Evolutionary conservation across 208 protist species (phyloP), one percentile per base, ranked within the genome.

Genomic region (Trichomonas gallinae): DNA sequence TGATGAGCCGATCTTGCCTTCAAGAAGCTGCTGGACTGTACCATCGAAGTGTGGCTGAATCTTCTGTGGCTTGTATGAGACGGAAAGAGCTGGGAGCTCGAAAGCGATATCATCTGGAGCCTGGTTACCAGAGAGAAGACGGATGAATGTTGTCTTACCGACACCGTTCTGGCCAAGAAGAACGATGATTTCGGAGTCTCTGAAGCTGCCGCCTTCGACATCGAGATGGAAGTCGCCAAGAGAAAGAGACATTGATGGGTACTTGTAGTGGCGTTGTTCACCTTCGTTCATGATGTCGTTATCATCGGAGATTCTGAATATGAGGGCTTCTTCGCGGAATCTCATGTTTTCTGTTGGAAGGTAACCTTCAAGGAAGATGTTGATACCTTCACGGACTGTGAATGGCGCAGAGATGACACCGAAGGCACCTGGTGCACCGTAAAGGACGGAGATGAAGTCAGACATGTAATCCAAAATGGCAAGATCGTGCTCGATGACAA

Each of bases 41-140:
- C 96, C 97, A 13, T 98, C 96, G 97, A 99, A 99, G 98, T 99
- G 99, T 63, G 99, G 99, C 40, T 98, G 97, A 97, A 99, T 99
- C 97, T 99, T 99, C 98, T 99, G 99, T 85, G 99, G 99, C 97
- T 99, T 99, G 98, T 99, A 99, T 96, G 98, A 99, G 96, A 99
- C 98, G 96, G 98, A 98, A 40, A 99, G 97, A 97, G 99, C 97
- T 26, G 99, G 99, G 34, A 99, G 96, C 13, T 96, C 51, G 49
- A 58, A 46, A n/a, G 97, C 96, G 72, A n/a, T 83, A 34, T 97
- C 97, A 87, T 98, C 97, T 48, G 98, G 96, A 87, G 97, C 36
- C 4, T 98, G 31, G n/a, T 98, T 97, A 96, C 99, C 99, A 44
- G 99, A 99, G 1, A 99, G 97, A 98, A 99, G 99, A 83, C 98